phyloP scores from a whole-genome alignment of 1,284 basidiomycete genomes.

The Heterobasidion irregulare region DNA sequence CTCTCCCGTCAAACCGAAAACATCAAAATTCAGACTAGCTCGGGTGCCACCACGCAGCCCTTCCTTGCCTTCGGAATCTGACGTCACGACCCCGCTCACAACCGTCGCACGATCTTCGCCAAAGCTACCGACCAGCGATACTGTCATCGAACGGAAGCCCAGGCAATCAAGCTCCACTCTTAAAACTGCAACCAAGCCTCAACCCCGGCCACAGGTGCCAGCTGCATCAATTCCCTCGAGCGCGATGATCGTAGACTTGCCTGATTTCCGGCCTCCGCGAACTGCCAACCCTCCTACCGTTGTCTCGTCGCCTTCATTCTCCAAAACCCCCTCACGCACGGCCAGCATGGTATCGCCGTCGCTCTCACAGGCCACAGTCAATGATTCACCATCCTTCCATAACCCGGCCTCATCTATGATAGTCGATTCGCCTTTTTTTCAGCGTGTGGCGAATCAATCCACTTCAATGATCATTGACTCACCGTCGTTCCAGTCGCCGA shows the following conservation, averaged over 20 bases:
- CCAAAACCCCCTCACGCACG: not conserved
- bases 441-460: slow-evolving; percentile 2
- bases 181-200: not conserved
- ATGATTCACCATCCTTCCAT: not conserved
- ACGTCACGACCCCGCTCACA: slow-evolving; percentile 19
- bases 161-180: not conserved
- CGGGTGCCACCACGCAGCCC: slow-evolving; percentile 10
- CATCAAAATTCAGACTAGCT: slow-evolving; percentile 31
- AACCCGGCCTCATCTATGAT: slow-evolving; percentile 1
- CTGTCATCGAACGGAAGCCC: slow-evolving; percentile 17
- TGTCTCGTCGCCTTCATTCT: not conserved
- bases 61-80: not conserved
- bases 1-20: slow-evolving; percentile 18
- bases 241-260: not conserved
- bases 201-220: not conserved
- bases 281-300: not conserved
- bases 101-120: slow-evolving; percentile 20
- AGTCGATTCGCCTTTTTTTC: slow-evolving; percentile 19
- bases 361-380: not conserved
- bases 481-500: slow-evolving; percentile 24
- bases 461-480: slow-evolving; percentile 26
- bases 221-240: not conserved
- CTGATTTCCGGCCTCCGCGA: not conserved
- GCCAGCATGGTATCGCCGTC: too few species aligned
- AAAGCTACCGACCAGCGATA: slow-evolving; percentile 18